These are phyloP conservation scores for Huntiella bhutanensis DNA, from an alignment of 2,329 filamentous ascomycete species.

Conservation along the genomic window DNA sequence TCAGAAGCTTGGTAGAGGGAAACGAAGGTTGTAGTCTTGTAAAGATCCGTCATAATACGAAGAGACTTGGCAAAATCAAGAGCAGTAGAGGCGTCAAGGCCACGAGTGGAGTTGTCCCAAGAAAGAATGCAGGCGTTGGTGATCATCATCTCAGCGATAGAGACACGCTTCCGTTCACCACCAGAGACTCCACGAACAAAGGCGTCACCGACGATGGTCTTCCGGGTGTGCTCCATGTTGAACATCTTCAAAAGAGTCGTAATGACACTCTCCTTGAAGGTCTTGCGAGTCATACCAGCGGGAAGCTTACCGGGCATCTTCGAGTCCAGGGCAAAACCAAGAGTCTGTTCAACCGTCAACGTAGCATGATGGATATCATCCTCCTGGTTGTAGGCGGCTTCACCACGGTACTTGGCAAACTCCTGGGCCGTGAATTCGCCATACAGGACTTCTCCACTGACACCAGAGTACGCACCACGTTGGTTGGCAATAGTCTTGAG, in stretches of 20 bases:
- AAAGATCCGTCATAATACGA: slow-evolving; percentile 65
- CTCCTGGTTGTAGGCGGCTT: slow-evolving; percentile 72
- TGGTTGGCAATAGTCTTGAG: slow-evolving; percentile 51
- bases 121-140: slow-evolving; percentile 52
- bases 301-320: slow-evolving; percentile 71
- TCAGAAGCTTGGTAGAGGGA: slow-evolving; percentile 74
- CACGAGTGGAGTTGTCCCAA: slow-evolving; percentile 59
- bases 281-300: slow-evolving; percentile 47
- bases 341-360: slow-evolving; percentile 70
- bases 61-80: slow-evolving; percentile 51
- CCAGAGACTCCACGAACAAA: slow-evolving; percentile 67
- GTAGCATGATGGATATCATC: slow-evolving; percentile 76
- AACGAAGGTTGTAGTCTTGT: slow-evolving; percentile 68
- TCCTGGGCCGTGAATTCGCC: slow-evolving; percentile 53
- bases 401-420: slow-evolving; percentile 59
- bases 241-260: slow-evolving; percentile 72
- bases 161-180: slow-evolving; percentile 62
- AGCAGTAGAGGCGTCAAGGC: slow-evolving; percentile 48
- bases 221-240: slow-evolving; percentile 73
- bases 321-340: slow-evolving; percentile 67
- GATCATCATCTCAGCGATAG: slow-evolving; percentile 67
- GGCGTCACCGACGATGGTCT: slow-evolving; percentile 69
- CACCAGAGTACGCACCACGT: slow-evolving; percentile 33
- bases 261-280: slow-evolving; percentile 62
- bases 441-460: slow-evolving; percentile 54